Evolutionary conservation across 2,329 filamentous ascomycete species (phyloP).

Genomic region (Aspergillus luchuensis): DNA sequence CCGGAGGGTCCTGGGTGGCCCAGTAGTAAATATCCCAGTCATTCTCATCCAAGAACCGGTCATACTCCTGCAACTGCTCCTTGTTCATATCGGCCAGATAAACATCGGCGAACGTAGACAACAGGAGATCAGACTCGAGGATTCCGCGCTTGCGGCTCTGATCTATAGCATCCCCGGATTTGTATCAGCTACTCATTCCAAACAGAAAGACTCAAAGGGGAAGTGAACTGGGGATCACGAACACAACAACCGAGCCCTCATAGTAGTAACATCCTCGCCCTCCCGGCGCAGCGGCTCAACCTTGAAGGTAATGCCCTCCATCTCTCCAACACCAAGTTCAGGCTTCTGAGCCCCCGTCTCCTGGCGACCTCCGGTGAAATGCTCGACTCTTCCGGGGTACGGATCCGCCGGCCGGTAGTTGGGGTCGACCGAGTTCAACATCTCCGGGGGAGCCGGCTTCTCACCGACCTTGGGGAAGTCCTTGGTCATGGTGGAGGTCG

Average conservation of each 20-base stretch:
- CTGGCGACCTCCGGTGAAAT: slow-evolving; percentile 67
- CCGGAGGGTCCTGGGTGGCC: slow-evolving; percentile 78
- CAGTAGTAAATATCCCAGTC: slow-evolving; percentile 99
- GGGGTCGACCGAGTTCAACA: slow-evolving; percentile 59
- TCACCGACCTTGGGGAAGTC: slow-evolving; percentile 63
- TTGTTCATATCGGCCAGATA: slow-evolving; percentile 74
- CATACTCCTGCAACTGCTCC: slow-evolving; percentile 78
- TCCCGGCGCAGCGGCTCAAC: slow-evolving; percentile 84
- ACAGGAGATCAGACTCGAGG: slow-evolving; percentile 90
- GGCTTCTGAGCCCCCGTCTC: slow-evolving; percentile 54
- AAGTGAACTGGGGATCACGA: slow-evolving; percentile 26
- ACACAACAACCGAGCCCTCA: slow-evolving; percentile 80
- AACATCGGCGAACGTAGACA: slow-evolving; percentile 88
- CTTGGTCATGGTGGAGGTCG: slow-evolving; percentile 64
- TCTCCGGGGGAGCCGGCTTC: slow-evolving; percentile 60
- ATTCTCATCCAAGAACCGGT: slow-evolving; percentile 94
- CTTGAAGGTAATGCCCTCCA: slow-evolving; percentile 81
- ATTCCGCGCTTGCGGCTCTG: slow-evolving; percentile 96
- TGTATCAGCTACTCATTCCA: neutral
- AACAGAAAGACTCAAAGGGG: neutral
- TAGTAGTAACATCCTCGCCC: slow-evolving; percentile 82
- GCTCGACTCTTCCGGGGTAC: slow-evolving; percentile 63
- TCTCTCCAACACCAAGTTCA: slow-evolving; percentile 81
- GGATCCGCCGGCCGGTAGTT: slow-evolving; percentile 62
- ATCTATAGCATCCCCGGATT: slow-evolving; percentile 57